A percentile compares a stretch with the other conserved stretches of the same genome.
Evolutionary conservation across 192 early-diverging fungal species (phyloP).

Genomic region (Entomortierella parvispora): DNA sequence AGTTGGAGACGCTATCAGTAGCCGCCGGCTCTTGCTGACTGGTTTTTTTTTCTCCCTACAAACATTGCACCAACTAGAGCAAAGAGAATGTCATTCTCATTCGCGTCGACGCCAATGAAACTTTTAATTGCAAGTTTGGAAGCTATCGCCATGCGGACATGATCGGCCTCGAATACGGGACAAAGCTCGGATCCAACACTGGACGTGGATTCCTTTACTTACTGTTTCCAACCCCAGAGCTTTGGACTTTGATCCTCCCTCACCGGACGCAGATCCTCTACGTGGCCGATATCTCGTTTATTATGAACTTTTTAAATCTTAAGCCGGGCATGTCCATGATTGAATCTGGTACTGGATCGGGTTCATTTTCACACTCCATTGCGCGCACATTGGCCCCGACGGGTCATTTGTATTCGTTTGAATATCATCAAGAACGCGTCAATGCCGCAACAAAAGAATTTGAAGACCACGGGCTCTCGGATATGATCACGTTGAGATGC

Average conservation of each 20-base stretch:
- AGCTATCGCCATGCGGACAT: constrained; percentile 81
- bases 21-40: too few species aligned
- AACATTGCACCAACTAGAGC: constrained; percentile 62
- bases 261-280: constrained; percentile 97
- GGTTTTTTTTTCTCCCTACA: too few species aligned
- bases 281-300: constrained; percentile 90
- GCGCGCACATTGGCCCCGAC: constrained; percentile 86
- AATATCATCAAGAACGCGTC: constrained; percentile 86
- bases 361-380: constrained; percentile 95
- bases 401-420: constrained; percentile 91
- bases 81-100: constrained; percentile 73
- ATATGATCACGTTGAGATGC: constrained; percentile 74
- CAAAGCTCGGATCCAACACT: constrained; percentile 70
- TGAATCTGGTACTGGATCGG: constrained; percentile 91
- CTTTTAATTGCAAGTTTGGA: constrained; percentile 82
- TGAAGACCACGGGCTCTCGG: constrained; percentile 70
- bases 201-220: constrained; percentile 81
- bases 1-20: too few species aligned
- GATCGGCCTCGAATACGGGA: constrained; percentile 87
- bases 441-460: constrained; percentile 76
- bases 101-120: constrained; percentile 59
- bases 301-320: constrained; percentile 80
- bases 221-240: constrained; percentile 90
- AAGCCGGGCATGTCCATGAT: constrained; percentile 83
- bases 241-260: constrained; percentile 93